These are phyloP conservation scores for Cladosporium oxysporum DNA, from an alignment of 2,329 filamentous ascomycete genomes.

Conservation along the genomic window DNA sequence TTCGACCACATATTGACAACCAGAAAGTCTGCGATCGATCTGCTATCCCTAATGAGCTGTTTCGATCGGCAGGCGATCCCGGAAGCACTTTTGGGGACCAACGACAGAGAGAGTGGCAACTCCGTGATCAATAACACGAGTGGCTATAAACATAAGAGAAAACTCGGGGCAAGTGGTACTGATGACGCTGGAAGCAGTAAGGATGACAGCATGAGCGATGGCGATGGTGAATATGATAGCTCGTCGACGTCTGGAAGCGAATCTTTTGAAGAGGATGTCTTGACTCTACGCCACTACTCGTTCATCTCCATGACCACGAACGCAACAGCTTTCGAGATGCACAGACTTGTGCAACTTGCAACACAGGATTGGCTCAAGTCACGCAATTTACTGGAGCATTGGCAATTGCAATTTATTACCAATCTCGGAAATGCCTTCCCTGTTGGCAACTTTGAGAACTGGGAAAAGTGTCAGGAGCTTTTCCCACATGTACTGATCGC, in stretches of 20 bases:
- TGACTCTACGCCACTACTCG: slow-evolving; percentile 40
- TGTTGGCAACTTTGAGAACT: slow-evolving; percentile 30
- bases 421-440: neutral
- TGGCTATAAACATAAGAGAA: neutral
- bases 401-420: slow-evolving; percentile 28
- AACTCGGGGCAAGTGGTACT: neutral
- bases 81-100: slow-evolving; percentile 1
- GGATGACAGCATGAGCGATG: neutral
- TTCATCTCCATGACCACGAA: slow-evolving; percentile 34
- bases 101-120: neutral
- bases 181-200: neutral
- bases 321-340: slow-evolving; percentile 42
- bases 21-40: slow-evolving; percentile 39
- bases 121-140: neutral
- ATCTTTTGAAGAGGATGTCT: slow-evolving; percentile 34
- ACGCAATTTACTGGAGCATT: slow-evolving; percentile 27
- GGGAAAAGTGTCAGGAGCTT: slow-evolving; percentile 28
- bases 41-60: slow-evolving; percentile 51
- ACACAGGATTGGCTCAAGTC: slow-evolving; percentile 39
- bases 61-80: slow-evolving; percentile 40
- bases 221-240: neutral
- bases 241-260: slow-evolving; percentile 20
- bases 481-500: slow-evolving; percentile 33
- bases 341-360: slow-evolving; percentile 45
- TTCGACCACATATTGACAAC: slow-evolving; percentile 26